Percentiles rank a stretch among this genome's conserved stretches.
Conservation (phyloP, 805 yeast species). For the Yarrowia bubula region DNA sequence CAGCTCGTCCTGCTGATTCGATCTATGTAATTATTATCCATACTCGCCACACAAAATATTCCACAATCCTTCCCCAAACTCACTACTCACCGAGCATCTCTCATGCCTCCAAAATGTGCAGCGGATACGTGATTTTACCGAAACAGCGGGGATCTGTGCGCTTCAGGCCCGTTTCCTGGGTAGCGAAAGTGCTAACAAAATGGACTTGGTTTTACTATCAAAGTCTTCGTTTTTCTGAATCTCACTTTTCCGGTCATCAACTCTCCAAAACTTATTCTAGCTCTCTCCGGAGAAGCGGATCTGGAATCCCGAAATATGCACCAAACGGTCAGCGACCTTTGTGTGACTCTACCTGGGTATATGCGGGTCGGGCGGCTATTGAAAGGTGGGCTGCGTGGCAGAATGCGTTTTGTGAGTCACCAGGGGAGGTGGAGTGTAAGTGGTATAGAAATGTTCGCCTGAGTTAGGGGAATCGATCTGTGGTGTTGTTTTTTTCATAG, state of each 20-base stretch:
- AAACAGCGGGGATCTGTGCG: neutral
- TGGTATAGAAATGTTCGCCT: too few species aligned
- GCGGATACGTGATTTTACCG: neutral
- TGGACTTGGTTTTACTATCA: neutral
- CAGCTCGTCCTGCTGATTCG: too few species aligned
- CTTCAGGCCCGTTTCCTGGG: too few species aligned
- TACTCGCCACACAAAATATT: neutral
- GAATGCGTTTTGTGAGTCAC: too few species aligned
- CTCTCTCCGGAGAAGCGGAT: neutral
- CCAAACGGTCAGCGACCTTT: neutral
- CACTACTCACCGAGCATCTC: too few species aligned
- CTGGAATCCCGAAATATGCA: neutral
- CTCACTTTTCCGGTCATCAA: neutral
- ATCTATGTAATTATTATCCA: neutral
- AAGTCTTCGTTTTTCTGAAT: neutral
- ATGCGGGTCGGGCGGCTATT: neutral
- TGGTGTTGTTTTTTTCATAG: too few species aligned
- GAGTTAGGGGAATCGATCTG: too few species aligned
- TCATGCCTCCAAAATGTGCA: slow-evolving; percentile 5
- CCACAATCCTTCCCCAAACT: neutral
- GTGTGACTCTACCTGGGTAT: neutral
- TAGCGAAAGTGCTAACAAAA: too few species aligned
- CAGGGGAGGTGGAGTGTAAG: too few species aligned
- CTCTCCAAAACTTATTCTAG: neutral
- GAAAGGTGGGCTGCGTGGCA: too few species aligned